Evolutionary conservation across 805 yeast species (phyloP).

Genomic region (Kazachstania taianensis): DNA sequence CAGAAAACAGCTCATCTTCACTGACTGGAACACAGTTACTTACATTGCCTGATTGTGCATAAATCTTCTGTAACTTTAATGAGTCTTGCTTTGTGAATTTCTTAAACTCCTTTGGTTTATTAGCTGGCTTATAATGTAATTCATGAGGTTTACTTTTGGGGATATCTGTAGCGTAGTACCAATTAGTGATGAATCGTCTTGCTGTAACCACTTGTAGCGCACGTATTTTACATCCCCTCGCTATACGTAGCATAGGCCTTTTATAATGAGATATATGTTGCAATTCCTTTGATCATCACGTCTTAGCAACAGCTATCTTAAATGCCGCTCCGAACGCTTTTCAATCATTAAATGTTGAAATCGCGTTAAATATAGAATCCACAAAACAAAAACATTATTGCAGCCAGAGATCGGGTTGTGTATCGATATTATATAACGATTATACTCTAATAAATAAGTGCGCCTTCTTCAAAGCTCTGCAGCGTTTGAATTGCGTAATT

Average conservation of each 20-base stretch:
- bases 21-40: slow-evolving; percentile 46
- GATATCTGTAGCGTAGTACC: slow-evolving; percentile 81
- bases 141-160: slow-evolving; percentile 62
- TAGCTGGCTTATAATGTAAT: slow-evolving; percentile 40
- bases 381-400: not conserved
- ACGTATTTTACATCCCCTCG: too few species aligned
- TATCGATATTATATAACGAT: slow-evolving; percentile 1
- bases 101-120: slow-evolving; percentile 48
- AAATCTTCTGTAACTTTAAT: slow-evolving; percentile 45
- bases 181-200: slow-evolving; percentile 27
- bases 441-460: not conserved
- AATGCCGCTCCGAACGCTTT: too few species aligned
- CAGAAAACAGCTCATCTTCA: slow-evolving; percentile 73
- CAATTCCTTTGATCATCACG: too few species aligned
- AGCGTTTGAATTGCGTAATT: slow-evolving; percentile 13
- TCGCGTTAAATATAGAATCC: too few species aligned
- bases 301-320: too few species aligned
- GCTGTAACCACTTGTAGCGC: too few species aligned
- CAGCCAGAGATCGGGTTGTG: not conserved
- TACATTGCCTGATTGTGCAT: slow-evolving; percentile 9
- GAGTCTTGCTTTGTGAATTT: slow-evolving; percentile 63
- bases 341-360: too few species aligned
- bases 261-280: too few species aligned
- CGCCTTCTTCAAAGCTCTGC: not conserved
- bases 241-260: too few species aligned